These are phyloP conservation scores for Flaveria floridana DNA, from an alignment of 140 eudicot species.

Conservation along the genomic window DNA sequence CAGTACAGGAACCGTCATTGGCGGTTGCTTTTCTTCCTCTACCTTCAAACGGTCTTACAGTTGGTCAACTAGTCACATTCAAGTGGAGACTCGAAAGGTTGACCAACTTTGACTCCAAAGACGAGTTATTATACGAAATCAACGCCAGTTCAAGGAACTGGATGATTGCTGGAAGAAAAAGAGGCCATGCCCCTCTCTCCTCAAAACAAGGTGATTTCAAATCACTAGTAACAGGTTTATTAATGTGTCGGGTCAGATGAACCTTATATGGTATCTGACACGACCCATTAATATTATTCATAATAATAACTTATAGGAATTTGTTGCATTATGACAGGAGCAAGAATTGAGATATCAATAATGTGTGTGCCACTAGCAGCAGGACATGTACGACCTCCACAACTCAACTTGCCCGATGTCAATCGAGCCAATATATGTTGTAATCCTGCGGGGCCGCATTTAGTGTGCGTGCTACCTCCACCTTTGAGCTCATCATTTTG, in stretches of 20 bases:
- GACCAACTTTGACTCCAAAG: conserved; percentile 31
- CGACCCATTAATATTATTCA: background rate
- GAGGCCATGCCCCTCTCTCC: conserved; percentile 81
- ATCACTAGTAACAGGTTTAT: background rate
- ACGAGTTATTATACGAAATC: conserved; percentile 68
- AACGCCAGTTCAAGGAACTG: conserved; percentile 78
- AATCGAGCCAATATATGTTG: conserved; percentile 73
- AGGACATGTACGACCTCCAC: conserved; percentile 94
- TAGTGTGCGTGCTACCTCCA: conserved; percentile 88
- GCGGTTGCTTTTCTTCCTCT: conserved; percentile 95
- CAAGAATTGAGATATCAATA: conserved; percentile 75
- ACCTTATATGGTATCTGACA: background rate
- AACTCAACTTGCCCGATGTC: conserved; percentile 67
- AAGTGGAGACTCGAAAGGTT: conserved; percentile 92
- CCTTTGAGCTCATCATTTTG: conserved; percentile 88
- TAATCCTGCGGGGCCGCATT: conserved; percentile 94
- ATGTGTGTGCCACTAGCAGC: conserved; percentile 85
- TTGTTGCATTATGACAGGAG: conserved; percentile 48
- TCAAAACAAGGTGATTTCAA: conserved; percentile 58
- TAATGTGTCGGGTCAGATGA: background rate
- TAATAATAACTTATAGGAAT: background rate
- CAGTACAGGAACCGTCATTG: conserved; percentile 84
- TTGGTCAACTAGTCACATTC: conserved; percentile 83
- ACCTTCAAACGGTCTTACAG: conserved; percentile 81
- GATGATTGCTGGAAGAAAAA: conserved; percentile 99